Evolutionary conservation across 1,284 basidiomycete species (phyloP), one percentile per base, ranked within the genome.

Genomic region (Megacollybia platyphylla): DNA sequence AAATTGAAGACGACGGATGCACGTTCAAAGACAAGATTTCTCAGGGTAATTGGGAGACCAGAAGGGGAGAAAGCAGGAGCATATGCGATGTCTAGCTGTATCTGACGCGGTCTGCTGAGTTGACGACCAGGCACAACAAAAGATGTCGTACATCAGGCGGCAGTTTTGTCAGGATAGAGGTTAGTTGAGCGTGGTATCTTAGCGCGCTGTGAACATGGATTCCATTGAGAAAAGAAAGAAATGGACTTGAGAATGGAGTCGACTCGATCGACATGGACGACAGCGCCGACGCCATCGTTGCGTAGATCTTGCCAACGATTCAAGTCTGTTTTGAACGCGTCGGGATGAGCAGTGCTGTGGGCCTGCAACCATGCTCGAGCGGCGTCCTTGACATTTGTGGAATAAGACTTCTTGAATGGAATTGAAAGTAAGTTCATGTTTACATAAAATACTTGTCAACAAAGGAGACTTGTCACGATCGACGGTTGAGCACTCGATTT

Each of bases 131-230:
- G 30, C 9, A 35, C 11, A 26, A 30, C n/a, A 28, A 38, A 10
- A 31, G 15, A 15, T n/a, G 36, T 39, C 49, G 36, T 46, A 84
- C 80, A 54, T 87, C 72, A 8, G 70, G 58, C 10, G 85, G 81
- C 17, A 87, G 63, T 54, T 87, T 87, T 5, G 75, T 76, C 35
- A 78, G 61, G 7, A 85, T 68, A 48, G 78, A 82, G 2, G 72
- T 67, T 36, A 96, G 76, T 60, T 94, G 91, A 2, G 91, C 87
- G 51, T 93, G 82, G 56, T 97, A 97, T 45, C 89, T 93, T 54
- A 32, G 48, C 29, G 42, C 36, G 46, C 52, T 55, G 52, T 42
- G 17, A 26, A 41, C 27, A 30, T 28, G 39, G 41, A 15, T 48
- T 46, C 31, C 31, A 26, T 34, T 40, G 36, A 31, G 32, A 20